phyloP scores from a whole-genome alignment of 2,329 filamentous ascomycete species.

The Ustulina deusta region DNA sequence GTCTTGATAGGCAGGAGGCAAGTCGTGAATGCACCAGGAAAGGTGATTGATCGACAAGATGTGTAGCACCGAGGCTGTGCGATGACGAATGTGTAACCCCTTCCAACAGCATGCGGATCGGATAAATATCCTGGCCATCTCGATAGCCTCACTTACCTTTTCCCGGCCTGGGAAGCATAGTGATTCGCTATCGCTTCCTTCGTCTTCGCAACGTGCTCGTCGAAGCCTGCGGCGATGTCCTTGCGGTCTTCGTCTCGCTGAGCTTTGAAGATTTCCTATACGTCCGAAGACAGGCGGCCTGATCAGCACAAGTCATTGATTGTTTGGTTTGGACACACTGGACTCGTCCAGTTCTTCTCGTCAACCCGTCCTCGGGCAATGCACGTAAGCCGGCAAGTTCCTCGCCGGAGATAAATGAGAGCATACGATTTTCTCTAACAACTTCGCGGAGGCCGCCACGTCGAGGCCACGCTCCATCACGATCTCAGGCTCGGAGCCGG shows the following conservation, averaged over 20 bases:
- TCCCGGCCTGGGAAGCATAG: slow-evolving; percentile 37
- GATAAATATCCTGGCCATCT: neutral
- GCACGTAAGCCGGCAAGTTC: neutral
- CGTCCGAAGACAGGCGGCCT: neutral
- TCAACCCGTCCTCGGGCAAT: neutral
- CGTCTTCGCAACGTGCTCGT: slow-evolving; percentile 29
- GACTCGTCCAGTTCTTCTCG: neutral
- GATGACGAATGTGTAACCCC: neutral
- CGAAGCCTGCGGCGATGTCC: slow-evolving; percentile 38
- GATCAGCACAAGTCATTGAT: slow-evolving; percentile 32
- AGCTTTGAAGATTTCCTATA: slow-evolving; percentile 42
- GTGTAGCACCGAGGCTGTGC: neutral
- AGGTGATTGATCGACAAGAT: neutral
- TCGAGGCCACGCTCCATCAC: slow-evolving; percentile 30
- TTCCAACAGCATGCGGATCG: neutral
- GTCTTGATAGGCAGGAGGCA: neutral
- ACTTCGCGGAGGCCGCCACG: slow-evolving; percentile 31
- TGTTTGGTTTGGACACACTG: neutral
- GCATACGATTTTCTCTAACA: slow-evolving; percentile 47
- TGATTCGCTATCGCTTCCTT: slow-evolving; percentile 39
- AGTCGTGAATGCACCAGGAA: neutral
- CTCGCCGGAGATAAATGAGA: neutral
- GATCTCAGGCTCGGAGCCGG: slow-evolving; percentile 30
- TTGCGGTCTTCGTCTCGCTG: slow-evolving; percentile 40
- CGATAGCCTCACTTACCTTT: slow-evolving; percentile 38